phyloP scores from a whole-genome alignment of 1,284 basidiomycete species.

The Irpex lacteus region DNA sequence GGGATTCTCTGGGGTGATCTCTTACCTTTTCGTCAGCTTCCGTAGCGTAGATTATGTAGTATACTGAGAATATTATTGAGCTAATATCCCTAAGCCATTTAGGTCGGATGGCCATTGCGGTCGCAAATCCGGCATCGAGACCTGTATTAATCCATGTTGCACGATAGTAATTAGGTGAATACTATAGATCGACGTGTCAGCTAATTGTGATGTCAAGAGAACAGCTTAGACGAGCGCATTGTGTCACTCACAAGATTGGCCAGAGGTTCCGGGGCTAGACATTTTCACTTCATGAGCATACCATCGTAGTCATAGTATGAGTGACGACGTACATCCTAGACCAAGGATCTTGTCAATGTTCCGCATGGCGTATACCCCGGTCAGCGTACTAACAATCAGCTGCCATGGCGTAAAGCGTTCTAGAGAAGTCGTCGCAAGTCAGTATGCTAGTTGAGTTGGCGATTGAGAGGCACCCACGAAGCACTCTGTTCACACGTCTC shows the following conservation, averaged over 20 bases:
- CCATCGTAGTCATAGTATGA: not conserved
- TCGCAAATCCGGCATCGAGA: slow-evolving; percentile 96
- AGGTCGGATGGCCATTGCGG: slow-evolving; percentile 90
- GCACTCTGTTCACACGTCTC: slow-evolving; percentile 50
- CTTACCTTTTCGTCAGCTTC: slow-evolving; percentile 92
- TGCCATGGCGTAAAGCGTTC: slow-evolving; percentile 95
- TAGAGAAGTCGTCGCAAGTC: slow-evolving; percentile 28
- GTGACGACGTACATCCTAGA: slow-evolving; percentile 63
- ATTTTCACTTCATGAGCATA: not conserved
- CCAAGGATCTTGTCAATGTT: slow-evolving; percentile 89
- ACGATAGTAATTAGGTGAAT: slow-evolving; percentile 90
- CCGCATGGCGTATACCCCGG: slow-evolving; percentile 79
- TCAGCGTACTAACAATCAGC: slow-evolving; percentile 83
- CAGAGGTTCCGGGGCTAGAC: slow-evolving; percentile 87
- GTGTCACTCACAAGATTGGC: slow-evolving; percentile 68
- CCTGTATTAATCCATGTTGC: slow-evolving; percentile 96
- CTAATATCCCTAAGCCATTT: slow-evolving; percentile 89
- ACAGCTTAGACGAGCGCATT: not conserved
- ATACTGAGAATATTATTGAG: slow-evolving; percentile 81
- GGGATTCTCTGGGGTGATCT: not conserved
- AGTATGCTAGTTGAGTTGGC: not conserved
- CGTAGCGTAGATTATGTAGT: slow-evolving; percentile 93
- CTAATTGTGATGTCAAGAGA: not conserved
- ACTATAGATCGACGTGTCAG: slow-evolving; percentile 43
- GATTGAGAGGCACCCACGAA: slow-evolving; percentile 42